Base-by-base conservation (phyloP, 345 rosid genomes). In the Eucalyptus cloeziana region DNA sequence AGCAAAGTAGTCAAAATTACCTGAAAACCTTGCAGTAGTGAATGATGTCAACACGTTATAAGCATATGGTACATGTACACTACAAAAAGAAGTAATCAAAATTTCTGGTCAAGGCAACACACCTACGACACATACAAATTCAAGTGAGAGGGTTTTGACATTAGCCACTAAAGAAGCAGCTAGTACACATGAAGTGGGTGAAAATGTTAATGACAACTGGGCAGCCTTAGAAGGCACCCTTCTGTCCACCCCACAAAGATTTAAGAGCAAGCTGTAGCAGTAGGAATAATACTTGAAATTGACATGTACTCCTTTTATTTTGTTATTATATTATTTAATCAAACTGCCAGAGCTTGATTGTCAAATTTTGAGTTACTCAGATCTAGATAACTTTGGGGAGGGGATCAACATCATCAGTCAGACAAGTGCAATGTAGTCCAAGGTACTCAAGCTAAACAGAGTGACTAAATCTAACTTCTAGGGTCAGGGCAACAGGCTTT, bases 1-100 rank as follows among this genome's bases (percentile, higher is more conserved):
- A 97, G 91, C 90, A 96, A 88, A 83, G 99, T 97, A 87, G 99
- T 97, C 94, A 95, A 89, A 89, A 96, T 93, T 88, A 97, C 98
- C 99, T 97, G 96, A 88, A 93, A 89, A 86, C 88, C 88, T 88
- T 91, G 69, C 86, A 90, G 83, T 64, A 62, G 31, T 47, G 87
- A 86, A 27, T 91, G 56, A 87, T 83, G 58, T 56, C 86, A 47
- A 67, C 10, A 49, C 14, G 12, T 50, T 19, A 51, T 60, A 50
- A 51, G 44, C 58, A 19, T 17, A 50, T 25, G 2, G 47, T 86
- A 50, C 6, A 50, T n/a, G 43, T 19, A 50, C 87, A 86, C 62
- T 86, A 30, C 37, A 86, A 31, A 76, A 71, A 71, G 14, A 37
- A 37, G 27, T 37, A 71, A 76, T 40, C 45, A 76, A 76, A 76